These are phyloP conservation scores for Daedalea quercina DNA, from an alignment of 768 basidiomycete genomes.

Conservation along the genomic window DNA sequence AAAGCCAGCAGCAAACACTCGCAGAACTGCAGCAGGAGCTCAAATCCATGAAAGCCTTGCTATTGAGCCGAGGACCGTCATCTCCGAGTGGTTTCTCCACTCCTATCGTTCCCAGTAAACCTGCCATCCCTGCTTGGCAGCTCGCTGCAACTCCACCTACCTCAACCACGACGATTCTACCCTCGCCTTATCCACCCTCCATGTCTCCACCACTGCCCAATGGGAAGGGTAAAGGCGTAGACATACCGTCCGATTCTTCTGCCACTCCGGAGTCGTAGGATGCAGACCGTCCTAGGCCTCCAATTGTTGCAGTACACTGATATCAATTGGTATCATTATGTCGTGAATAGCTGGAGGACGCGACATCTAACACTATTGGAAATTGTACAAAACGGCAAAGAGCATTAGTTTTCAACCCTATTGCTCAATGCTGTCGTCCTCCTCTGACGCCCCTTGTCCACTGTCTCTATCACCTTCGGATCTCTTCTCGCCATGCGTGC, in stretches of 20 bases:
- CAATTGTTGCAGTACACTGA: background rate
- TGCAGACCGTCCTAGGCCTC: background rate
- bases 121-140: constrained; percentile 90
- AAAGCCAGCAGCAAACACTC: constrained; percentile 75
- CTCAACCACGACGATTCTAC: constrained; percentile 6
- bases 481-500: too few relatives aligned
- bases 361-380: too few relatives aligned
- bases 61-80: constrained; percentile 65
- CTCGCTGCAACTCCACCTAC: constrained; percentile 36
- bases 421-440: too few relatives aligned
- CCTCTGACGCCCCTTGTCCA: too few relatives aligned
- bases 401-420: too few relatives aligned
- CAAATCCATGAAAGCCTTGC: constrained; percentile 86
- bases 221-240: constrained; percentile 58
- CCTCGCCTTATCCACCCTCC: constrained; percentile 11
- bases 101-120: constrained; percentile 47
- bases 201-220: constrained; percentile 22
- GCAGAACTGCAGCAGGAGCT: constrained; percentile 89
- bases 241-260: constrained; percentile 7
- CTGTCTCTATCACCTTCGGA: too few relatives aligned
- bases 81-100: constrained; percentile 43
- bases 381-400: too few relatives aligned
- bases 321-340: too few relatives aligned
- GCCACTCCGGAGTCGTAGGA: background rate
- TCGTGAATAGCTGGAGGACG: too few relatives aligned